Percentiles rank a stretch among this genome's conserved stretches.
These are phyloP conservation scores for Glycyrrhiza uralensis DNA, from an alignment of 306 rosid species.

Conservation along the genomic window DNA sequence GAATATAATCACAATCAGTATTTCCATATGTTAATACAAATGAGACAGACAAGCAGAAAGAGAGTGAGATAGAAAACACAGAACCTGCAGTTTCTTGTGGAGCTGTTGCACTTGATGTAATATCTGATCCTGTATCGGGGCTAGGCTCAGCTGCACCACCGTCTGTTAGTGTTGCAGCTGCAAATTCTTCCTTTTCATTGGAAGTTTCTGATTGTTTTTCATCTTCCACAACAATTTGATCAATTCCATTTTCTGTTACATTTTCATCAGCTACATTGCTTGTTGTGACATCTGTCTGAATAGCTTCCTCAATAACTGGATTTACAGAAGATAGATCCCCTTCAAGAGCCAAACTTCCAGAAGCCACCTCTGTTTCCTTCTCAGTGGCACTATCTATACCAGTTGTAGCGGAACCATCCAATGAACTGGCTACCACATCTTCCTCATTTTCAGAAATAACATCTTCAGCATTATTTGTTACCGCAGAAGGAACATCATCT, in stretches of 20 bases:
- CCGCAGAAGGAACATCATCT: conserved; percentile 31
- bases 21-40: conserved; percentile 12
- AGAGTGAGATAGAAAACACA: conserved; percentile 5
- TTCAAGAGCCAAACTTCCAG: conserved; percentile 42
- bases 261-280: conserved; percentile 37
- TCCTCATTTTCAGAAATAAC: conserved; percentile 31
- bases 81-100: conserved; percentile 48
- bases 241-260: conserved; percentile 36
- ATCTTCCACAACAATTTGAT: conserved; percentile 36
- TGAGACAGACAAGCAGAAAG: background rate
- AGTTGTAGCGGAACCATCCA: conserved; percentile 37
- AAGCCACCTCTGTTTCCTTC: conserved; percentile 40
- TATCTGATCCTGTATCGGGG: conserved; percentile 49
- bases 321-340: conserved; percentile 26
- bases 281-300: conserved; percentile 36
- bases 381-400: conserved; percentile 24
- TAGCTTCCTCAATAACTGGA: conserved; percentile 33
- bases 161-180: conserved; percentile 34
- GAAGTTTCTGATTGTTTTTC: conserved; percentile 36
- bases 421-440: conserved; percentile 33
- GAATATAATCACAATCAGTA: background rate
- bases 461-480: conserved; percentile 32
- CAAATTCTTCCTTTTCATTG: conserved; percentile 34
- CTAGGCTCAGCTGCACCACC: conserved; percentile 38
- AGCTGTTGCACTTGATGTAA: conserved; percentile 27